phyloP scores from a whole-genome alignment of 2,329 filamentous ascomycete species.

The Fusarium camptoceras region DNA sequence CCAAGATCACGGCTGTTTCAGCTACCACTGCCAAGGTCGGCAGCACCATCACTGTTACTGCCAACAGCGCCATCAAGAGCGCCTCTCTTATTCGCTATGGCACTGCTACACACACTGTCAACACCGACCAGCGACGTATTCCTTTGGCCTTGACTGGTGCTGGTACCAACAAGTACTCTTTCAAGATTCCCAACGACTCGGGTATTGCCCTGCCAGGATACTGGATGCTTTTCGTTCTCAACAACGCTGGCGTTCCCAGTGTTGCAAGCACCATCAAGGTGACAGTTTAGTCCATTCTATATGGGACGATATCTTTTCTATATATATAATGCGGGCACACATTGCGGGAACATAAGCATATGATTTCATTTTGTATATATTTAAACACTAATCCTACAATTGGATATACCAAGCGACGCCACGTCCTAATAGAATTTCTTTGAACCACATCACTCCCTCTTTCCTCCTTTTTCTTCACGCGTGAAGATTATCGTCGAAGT shows the following conservation, averaged over 20 bases:
- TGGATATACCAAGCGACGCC: background rate
- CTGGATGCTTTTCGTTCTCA: slow-evolving; percentile 42
- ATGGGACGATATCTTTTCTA: background rate
- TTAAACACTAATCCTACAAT: background rate
- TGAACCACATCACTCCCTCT: background rate
- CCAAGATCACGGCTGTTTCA: slow-evolving; percentile 28
- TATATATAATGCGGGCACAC: background rate
- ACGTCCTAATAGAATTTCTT: slow-evolving; percentile 11
- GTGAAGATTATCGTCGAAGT: background rate
- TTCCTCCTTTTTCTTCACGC: background rate
- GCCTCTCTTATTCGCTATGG: slow-evolving; percentile 38
- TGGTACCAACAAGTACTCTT: slow-evolving; percentile 33
- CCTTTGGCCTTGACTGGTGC: slow-evolving; percentile 13
- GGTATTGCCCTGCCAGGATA: slow-evolving; percentile 38
- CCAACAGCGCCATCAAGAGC: slow-evolving; percentile 21
- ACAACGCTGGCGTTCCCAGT: slow-evolving; percentile 31
- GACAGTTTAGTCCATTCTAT: slow-evolving; percentile 1
- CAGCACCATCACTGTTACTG: slow-evolving; percentile 22
- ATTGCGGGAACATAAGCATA: background rate
- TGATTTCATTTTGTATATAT: slow-evolving; percentile 17
- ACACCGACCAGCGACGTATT: slow-evolving; percentile 41
- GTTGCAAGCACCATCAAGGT: slow-evolving; percentile 37
- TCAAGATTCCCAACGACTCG: slow-evolving; percentile 30
- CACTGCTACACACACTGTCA: slow-evolving; percentile 36
- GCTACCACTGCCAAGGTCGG: slow-evolving; percentile 26